phyloP scores from a whole-genome alignment of 2,329 filamentous ascomycete species.

The Talaromyces funiculosus region DNA sequence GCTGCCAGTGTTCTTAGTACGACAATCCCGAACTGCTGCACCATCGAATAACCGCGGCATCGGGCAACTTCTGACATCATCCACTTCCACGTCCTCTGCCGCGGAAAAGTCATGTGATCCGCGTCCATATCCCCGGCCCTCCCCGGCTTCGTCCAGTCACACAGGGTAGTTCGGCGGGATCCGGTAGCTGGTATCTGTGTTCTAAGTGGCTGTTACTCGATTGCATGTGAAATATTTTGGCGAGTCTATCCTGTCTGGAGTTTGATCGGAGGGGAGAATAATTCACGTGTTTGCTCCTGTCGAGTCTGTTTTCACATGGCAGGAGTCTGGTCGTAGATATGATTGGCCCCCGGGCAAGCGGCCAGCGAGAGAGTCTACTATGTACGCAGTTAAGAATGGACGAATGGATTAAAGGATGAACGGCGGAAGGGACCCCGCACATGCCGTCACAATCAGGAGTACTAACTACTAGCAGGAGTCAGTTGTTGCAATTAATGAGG shows the following conservation, averaged over 20 bases:
- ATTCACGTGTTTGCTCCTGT: background rate
- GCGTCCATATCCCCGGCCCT: background rate
- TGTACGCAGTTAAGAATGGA: background rate
- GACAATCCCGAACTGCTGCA: background rate
- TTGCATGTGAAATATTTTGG: conserved; percentile 9
- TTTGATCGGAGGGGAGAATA: background rate
- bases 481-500: no score
- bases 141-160: background rate
- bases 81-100: background rate
- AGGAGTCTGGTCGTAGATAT: background rate
- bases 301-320: background rate
- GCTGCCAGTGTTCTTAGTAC: no score
- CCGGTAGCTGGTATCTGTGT: background rate
- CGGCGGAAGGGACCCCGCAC: background rate
- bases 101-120: conserved; percentile 15
- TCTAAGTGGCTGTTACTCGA: background rate
- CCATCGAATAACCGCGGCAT: conserved; percentile 15
- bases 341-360: background rate
- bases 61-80: conserved; percentile 8
- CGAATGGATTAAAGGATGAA: background rate
- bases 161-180: background rate
- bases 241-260: background rate
- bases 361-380: background rate
- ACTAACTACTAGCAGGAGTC: no score
- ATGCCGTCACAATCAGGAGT: no score